Conservation (phyloP, 2,329 filamentous ascomycete genomes). For the Diaporthe longicolla region DNA sequence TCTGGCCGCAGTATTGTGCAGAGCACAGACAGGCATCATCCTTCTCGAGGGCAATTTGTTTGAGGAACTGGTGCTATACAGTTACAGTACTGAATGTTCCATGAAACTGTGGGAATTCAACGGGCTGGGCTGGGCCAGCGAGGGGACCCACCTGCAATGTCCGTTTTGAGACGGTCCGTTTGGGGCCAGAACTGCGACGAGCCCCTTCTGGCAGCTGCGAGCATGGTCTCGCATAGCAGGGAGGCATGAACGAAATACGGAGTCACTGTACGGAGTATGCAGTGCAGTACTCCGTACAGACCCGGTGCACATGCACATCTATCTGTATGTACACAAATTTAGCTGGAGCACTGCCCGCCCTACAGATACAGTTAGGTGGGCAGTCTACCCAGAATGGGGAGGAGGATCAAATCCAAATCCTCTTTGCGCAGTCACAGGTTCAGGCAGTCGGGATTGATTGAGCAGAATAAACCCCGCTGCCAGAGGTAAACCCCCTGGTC, state of each 20-base stretch:
- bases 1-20: conserved; percentile 23
- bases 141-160: conserved; percentile 4
- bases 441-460: conserved; percentile 20
- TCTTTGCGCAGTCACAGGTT: background rate
- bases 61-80: conserved; percentile 29
- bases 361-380: background rate
- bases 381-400: background rate
- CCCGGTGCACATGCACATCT: too few species aligned
- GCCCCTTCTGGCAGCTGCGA: conserved; percentile 2
- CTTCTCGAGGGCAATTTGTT: conserved; percentile 15
- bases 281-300: too few species aligned
- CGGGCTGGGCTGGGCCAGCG: background rate
- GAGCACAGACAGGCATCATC: conserved; percentile 38
- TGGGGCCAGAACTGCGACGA: conserved; percentile 11
- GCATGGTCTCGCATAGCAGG: background rate
- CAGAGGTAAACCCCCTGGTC: background rate
- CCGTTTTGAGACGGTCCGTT: conserved; percentile 28
- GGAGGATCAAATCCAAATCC: background rate
- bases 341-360: background rate
- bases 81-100: conserved; percentile 12
- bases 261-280: background rate
- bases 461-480: conserved; percentile 2
- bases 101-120: conserved; percentile 17
- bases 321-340: too few species aligned
- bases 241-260: background rate